These are phyloP conservation scores for Russula sp. DNA, from an alignment of 768 basidiomycete species.

Conservation along the genomic window DNA sequence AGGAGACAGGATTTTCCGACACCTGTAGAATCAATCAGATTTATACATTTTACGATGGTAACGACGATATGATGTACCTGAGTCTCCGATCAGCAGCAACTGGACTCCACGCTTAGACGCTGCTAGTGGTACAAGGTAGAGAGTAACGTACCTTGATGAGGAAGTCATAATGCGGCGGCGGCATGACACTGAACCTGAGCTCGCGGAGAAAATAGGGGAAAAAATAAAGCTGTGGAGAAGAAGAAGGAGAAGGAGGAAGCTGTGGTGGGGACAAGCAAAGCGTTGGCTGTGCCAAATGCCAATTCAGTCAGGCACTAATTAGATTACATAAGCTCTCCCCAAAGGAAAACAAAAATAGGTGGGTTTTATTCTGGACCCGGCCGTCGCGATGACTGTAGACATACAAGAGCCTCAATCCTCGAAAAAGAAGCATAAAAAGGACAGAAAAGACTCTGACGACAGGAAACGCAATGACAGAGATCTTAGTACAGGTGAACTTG, in stretches of 20 bases:
- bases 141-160: conserved; percentile 74
- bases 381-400: conserved; percentile 16
- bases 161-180: conserved; percentile 95
- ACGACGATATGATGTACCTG: conserved; percentile 50
- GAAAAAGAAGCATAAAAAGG: conserved; percentile 1
- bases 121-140: conserved; percentile 6
- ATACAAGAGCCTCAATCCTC: not conserved
- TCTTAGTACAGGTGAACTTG: not conserved
- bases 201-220: not conserved
- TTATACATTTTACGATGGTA: not conserved
- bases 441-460: conserved; percentile 8
- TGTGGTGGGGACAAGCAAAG: not conserved
- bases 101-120: conserved; percentile 37
- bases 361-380: no score
- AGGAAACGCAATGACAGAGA: conserved; percentile 5
- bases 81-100: conserved; percentile 95
- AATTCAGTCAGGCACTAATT: not conserved
- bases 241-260: not conserved
- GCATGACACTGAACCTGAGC: conserved; percentile 46
- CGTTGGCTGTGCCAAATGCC: not conserved
- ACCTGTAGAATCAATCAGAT: conserved; percentile 45
- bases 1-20: conserved; percentile 97
- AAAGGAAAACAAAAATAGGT: no score
- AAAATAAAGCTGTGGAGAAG: conserved; percentile 1
- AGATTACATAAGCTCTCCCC: conserved; percentile 14